A percentile compares a stretch with the other conserved stretches of the same genome.
Conservation (phyloP, 495 filamentous ascomycete genomes). For the Hyaloscypha variabilis region DNA sequence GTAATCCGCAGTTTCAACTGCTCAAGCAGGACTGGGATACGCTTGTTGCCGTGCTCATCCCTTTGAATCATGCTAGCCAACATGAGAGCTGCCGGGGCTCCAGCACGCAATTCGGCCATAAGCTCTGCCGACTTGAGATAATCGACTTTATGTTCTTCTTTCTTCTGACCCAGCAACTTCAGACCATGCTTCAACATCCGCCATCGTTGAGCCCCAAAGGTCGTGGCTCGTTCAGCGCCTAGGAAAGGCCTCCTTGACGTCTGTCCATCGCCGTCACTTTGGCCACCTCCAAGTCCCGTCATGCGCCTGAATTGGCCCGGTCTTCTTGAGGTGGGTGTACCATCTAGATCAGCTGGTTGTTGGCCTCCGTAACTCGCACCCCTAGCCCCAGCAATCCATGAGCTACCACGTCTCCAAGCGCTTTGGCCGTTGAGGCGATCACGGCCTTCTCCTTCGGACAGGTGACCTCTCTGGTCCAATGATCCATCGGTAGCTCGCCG, state of each 20-base stretch:
- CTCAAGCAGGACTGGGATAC: constrained; percentile 92
- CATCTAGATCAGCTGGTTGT: constrained; percentile 36
- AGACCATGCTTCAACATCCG: constrained; percentile 81
- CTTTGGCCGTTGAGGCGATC: constrained; percentile 64
- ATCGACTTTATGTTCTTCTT: constrained; percentile 81
- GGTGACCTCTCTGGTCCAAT: constrained; percentile 66
- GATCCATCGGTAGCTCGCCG: constrained; percentile 71
- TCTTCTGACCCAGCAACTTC: constrained; percentile 80
- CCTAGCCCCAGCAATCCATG: constrained; percentile 58
- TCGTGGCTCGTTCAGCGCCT: constrained; percentile 67
- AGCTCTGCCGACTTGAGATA: constrained; percentile 95
- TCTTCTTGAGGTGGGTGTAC: constrained; percentile 54
- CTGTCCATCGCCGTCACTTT: constrained; percentile 52
- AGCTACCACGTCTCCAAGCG: constrained; percentile 56
- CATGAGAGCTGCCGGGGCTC: constrained; percentile 87
- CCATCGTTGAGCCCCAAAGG: constrained; percentile 85
- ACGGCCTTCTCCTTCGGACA: constrained; percentile 90
- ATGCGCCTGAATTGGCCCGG: constrained; percentile 75
- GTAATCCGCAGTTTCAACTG: constrained; percentile 88
- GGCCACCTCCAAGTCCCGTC: constrained; percentile 64
- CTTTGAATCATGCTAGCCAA: constrained; percentile 96
- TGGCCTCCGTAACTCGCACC: constrained; percentile 39
- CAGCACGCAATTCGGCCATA: constrained; percentile 92
- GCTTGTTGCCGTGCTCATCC: constrained; percentile 92
- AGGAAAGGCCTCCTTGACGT: constrained; percentile 53